Evolutionary conservation across 768 basidiomycete species (phyloP), one percentile per base, ranked within the genome.

Genomic region (Mycena latifolia): DNA sequence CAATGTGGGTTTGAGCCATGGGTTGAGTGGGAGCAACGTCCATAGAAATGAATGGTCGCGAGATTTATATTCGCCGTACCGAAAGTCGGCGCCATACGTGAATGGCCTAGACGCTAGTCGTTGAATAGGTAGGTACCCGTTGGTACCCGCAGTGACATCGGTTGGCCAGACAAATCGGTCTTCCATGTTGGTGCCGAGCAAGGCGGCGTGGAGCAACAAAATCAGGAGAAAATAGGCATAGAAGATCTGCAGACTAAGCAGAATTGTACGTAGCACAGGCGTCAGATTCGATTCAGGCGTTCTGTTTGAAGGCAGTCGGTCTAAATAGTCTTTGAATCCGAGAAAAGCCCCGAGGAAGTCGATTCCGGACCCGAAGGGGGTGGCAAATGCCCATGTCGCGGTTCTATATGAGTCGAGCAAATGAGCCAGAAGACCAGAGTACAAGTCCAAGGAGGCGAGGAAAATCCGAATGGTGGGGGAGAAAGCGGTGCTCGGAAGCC

Each of bases 121-220:
- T 14, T 39, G 37, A 18, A 39, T 39, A 17, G 33, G 33, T 14
- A 35, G 33, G 8, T 35, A 14, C 33, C 33, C 33, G 33, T 14
- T 7, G 33, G 14, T 7, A 6, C 8, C 33, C 33, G 33, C 33
- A 35, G 8, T 7, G 33, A 35, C 33, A 35, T 35, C n/a, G n/a
- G n/a, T n/a, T n/a, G n/a, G n/a, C n/a, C n/a, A n/a, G n/a, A n/a
- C n/a, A n/a, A n/a, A n/a, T n/a, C n/a, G n/a, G n/a, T n/a, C n/a
- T n/a, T n/a, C n/a, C n/a, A n/a, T n/a, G n/a, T n/a, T n/a, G n/a
- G 48, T 18, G 10, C 48, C 48, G 48, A 50, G 48, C 25, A 50
- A 43, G 48, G 27, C 15, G 48, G 20, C 37, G 8, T 39, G 37
- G 37, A 39, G 31, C 37, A 14, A 39, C 37, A 18, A 8, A 39